Percentiles rank a stretch among this genome's conserved stretches.
Evolutionary conservation across 2,329 filamentous ascomycete species (phyloP).

Genomic region (Pyricularia grisea): DNA sequence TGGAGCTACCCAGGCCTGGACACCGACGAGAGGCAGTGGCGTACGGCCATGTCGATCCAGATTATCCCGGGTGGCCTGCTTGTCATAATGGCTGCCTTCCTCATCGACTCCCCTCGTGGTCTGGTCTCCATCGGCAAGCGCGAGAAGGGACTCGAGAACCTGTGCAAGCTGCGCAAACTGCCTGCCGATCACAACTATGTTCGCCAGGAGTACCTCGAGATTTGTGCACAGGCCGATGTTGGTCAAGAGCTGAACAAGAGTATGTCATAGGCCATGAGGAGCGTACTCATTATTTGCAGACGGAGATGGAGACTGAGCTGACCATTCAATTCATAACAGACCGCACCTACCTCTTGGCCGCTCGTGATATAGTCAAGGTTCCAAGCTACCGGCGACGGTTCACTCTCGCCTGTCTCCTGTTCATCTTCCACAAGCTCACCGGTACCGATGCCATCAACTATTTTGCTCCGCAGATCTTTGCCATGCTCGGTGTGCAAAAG

Average conservation of each 20-base stretch:
- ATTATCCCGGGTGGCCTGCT: constrained; percentile 27
- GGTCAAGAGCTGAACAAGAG: constrained; percentile 13
- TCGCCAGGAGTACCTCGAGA: constrained; percentile 25
- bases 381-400: constrained; percentile 17
- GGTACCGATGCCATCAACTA: constrained; percentile 30
- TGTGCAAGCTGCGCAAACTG: constrained; percentile 27
- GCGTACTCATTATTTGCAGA: neutral
- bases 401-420: constrained; percentile 15
- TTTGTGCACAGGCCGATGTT: constrained; percentile 22
- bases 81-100: constrained; percentile 16
- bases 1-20: constrained; percentile 10
- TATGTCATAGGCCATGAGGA: neutral
- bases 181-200: constrained; percentile 27
- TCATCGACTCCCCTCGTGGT: constrained; percentile 22
- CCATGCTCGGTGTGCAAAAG: constrained; percentile 24
- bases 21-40: constrained; percentile 23
- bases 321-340: neutral
- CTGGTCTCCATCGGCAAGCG: constrained; percentile 25
- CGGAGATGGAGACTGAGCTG: neutral
- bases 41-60: constrained; percentile 32
- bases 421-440: constrained; percentile 30
- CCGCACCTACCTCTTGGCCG: constrained; percentile 7
- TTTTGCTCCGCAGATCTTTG: constrained; percentile 28
- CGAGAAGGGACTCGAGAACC: constrained; percentile 23
- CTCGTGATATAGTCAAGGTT: constrained; percentile 15